Base-by-base conservation (phyloP, 768 basidiomycete genomes). In the Nidularia sp. region DNA sequence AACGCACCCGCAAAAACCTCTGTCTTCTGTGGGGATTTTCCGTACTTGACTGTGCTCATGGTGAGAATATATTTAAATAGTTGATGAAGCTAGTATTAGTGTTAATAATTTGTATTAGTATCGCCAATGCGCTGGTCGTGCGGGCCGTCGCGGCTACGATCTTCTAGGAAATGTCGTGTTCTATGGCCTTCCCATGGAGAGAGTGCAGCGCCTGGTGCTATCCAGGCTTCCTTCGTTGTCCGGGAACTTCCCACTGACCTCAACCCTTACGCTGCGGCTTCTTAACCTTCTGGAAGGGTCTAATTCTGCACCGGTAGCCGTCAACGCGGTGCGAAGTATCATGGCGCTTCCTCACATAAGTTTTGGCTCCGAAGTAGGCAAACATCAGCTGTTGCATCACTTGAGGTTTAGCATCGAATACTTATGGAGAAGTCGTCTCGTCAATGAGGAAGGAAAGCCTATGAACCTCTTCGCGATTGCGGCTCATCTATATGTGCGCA, bases 321-420 rank as follows among this genome's bases (percentile, higher is more conserved):
- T 73, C 2, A 65, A 73, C 1, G 77, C 83, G 2, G 70, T 88
- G 29, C 64, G 70, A 36, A 78, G 76, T 49, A 60, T 88, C 39
- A 64, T 88, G 39, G 65, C 71, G 9, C 72, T 89, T 6, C 83
- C 85, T 4, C 79, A 80, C 41, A 68, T 88, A 54, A 78, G 76
- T 54, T 79, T 85, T 56, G 68, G 72, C 35, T 85, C 83, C 1
- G 70, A 78, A 3, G 70, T 76, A 6, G 83, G 83, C 6, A 73
- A 66, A 53, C 67, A 78, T 6, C 84, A 88, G 57, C 65, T 87
- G 12, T 60, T 83, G 18, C 85, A 88, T 57, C 85, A 86, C 57
- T 60, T 87, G 12, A 73, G 85, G 22, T 89, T 89, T 70, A 79
- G 78, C 53, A 81, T 89, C 47, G 88, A 89, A 54, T 88, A 86